Evolutionary conservation across 768 basidiomycete species (phyloP), one percentile per base, ranked within the genome.

Genomic region (Cyclocybe cylindracea): DNA sequence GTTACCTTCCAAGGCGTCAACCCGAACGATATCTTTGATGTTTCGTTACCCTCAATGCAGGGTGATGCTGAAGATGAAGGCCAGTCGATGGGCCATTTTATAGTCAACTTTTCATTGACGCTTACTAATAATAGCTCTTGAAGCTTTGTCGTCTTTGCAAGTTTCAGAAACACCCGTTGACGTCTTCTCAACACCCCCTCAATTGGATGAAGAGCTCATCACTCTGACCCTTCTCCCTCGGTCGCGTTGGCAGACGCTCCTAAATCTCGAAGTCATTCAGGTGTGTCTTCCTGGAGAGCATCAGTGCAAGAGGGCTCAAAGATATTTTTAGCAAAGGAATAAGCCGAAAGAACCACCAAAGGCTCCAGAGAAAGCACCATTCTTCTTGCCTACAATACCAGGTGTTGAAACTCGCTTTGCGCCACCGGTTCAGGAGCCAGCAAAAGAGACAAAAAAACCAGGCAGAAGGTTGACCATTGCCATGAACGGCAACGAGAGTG

Each of bases 331-430:
- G 89, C 88, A 90, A 80, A 86, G 97, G 48, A 98, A 98, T 67
- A 97, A 95, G 75, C 94, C 97, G 10, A 94, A 89, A 69, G 95
- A 97, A 56, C 84, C 94, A 0, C 94, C 94, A 6, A 98, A 98
- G 69, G 89, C 87, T 19, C 92, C 93, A 10, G 96, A 98, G 70
- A 83, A 92, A 53, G 96, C 94, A 1, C 97, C 97, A 0, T 99
- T 99, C 77, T 99, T 98, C 78, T 75, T 99, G 11, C 97, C 96
- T 16, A 93, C 94, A 1, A 70, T 98, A 9, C 87, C 90, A 4
- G 96, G 94, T 9, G 82, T 94, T 9, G 92, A 95, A 51, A 78
- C 84, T 13, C 82, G 91, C 13, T 96, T 98, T 66, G 89, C 83
- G 10, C 65, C 87, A 5, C 60, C 65, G 53, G 71, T 55, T 60